A percentile compares a stretch with the other conserved stretches of the same genome.
Evolutionary conservation across 176 grass and related monocot species (phyloP).

Genomic region (Triticum dicoccoides): DNA sequence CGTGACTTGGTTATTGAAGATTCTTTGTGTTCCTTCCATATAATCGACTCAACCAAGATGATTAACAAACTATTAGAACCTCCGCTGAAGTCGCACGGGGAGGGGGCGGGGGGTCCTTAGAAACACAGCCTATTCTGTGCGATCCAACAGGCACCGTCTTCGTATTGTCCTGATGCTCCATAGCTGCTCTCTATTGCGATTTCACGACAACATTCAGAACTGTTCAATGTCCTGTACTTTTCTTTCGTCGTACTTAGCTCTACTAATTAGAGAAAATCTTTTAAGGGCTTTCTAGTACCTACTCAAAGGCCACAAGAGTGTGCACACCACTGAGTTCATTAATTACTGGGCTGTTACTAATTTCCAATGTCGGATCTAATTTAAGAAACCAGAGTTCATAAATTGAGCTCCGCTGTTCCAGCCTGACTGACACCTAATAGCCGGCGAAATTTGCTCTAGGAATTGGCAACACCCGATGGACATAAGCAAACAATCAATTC

Average conservation of each 20-base stretch:
- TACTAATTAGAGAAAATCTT: neutral
- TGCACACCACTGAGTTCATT: neutral
- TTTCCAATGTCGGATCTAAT: conserved; percentile 21
- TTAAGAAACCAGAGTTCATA: conserved; percentile 8
- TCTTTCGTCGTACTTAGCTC: neutral
- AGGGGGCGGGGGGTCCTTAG: too few species aligned
- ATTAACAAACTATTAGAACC: too few species aligned
- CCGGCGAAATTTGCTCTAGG: neutral
- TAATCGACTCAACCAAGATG: too few species aligned
- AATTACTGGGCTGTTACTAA: neutral
- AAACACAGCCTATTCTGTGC: neutral
- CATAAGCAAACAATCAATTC: neutral
- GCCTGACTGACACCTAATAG: neutral
- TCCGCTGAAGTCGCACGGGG: too few species aligned
- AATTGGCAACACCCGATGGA: neutral
- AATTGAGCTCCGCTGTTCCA: conserved; percentile 24
- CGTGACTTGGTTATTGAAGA: too few species aligned
- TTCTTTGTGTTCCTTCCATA: too few species aligned
- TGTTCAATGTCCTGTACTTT: neutral
- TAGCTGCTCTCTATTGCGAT: neutral
- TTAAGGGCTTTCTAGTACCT: neutral
- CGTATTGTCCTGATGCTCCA: neutral
- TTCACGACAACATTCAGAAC: neutral
- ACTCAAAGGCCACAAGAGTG: neutral
- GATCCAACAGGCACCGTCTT: neutral